phyloP scores from a whole-genome alignment of 2,329 filamentous ascomycete genomes.

The Ceratocystiopsis minuta region DNA sequence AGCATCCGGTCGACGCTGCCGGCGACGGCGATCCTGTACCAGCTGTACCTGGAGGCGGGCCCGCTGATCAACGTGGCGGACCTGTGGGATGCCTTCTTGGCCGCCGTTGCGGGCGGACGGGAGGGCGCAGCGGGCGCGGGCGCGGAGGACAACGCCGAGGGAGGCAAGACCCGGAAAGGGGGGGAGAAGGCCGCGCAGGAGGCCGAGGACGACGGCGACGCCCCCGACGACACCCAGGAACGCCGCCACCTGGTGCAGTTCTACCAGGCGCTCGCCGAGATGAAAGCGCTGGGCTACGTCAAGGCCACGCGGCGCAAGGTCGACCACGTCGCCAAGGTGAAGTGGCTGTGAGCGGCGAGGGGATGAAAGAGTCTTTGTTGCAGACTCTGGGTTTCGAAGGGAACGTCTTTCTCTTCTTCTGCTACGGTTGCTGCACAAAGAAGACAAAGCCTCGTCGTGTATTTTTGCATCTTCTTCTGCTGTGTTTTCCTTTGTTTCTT shows the following conservation, averaged over 20 bases:
- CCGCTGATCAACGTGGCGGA: slow-evolving; percentile 63
- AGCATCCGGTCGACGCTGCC: slow-evolving; percentile 45
- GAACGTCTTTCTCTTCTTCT: too few relatives aligned
- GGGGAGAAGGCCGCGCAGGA: slow-evolving; percentile 9
- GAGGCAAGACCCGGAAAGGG: too few relatives aligned
- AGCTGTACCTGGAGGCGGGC: slow-evolving; percentile 62
- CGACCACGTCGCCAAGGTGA: slow-evolving; percentile 83
- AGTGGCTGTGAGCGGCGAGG: slow-evolving; percentile 37
- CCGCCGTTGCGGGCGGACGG: slow-evolving; percentile 28
- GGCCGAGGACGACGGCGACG: slow-evolving; percentile 22
- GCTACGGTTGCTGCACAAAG: too few relatives aligned
- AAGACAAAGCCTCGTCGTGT: not conserved
- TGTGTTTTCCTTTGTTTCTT: too few relatives aligned
- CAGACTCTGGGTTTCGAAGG: not conserved
- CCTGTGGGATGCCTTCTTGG: slow-evolving; percentile 59
- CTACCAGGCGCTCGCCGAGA: slow-evolving; percentile 68
- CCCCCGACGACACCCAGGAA: slow-evolving; percentile 21
- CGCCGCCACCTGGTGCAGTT: slow-evolving; percentile 54
- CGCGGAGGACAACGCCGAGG: slow-evolving; percentile 12
- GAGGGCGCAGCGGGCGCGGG: slow-evolving; percentile 1
- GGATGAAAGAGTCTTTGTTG: not conserved
- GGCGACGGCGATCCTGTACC: slow-evolving; percentile 56
- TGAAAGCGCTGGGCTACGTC: slow-evolving; percentile 71
- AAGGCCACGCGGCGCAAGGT: slow-evolving; percentile 81
- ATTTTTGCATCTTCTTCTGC: not conserved